Percentiles rank a stretch among this genome's conserved stretches.
Evolutionary conservation across 352 stramenopile genomes (phyloP).

Genomic region (Pythium sukuiense): DNA sequence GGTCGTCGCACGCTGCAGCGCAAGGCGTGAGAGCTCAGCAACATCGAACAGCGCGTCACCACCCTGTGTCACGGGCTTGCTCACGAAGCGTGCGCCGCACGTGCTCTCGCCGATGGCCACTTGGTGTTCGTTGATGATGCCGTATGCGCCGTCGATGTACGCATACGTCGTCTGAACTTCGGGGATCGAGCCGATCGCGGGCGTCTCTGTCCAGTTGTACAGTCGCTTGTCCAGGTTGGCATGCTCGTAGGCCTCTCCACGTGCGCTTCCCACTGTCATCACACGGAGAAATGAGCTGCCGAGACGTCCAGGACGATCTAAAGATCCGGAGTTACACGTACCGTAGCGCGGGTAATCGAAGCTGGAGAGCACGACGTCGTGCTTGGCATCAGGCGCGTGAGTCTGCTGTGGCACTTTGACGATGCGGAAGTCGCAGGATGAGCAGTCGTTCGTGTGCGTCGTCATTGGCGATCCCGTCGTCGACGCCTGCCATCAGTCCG

Average conservation of each 20-base stretch:
- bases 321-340: constrained; percentile 11
- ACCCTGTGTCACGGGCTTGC: constrained; percentile 50
- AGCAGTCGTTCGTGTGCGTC: constrained; percentile 82
- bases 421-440: constrained; percentile 76
- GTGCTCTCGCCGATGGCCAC: constrained; percentile 80
- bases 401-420: constrained; percentile 62
- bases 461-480: constrained; percentile 69
- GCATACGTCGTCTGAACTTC: constrained; percentile 60
- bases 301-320: too few relatives aligned
- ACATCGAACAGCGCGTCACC: constrained; percentile 88
- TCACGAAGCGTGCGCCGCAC: constrained; percentile 59
- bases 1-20: constrained; percentile 79
- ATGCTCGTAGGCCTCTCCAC: constrained; percentile 50
- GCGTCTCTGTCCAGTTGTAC: constrained; percentile 65
- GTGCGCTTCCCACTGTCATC: constrained; percentile 45
- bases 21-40: constrained; percentile 80
- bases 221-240: constrained; percentile 68
- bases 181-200: constrained; percentile 53
- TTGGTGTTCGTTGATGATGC: constrained; percentile 82
- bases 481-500: constrained; percentile 34
- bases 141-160: constrained; percentile 76
- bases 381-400: constrained; percentile 38
- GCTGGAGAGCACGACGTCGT: constrained; percentile 55
- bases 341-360: constrained; percentile 77
- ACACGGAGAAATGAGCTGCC: background rate